Evolutionary conservation across 495 filamentous ascomycete species (phyloP).

Genomic region (Rusavskia elegans): DNA sequence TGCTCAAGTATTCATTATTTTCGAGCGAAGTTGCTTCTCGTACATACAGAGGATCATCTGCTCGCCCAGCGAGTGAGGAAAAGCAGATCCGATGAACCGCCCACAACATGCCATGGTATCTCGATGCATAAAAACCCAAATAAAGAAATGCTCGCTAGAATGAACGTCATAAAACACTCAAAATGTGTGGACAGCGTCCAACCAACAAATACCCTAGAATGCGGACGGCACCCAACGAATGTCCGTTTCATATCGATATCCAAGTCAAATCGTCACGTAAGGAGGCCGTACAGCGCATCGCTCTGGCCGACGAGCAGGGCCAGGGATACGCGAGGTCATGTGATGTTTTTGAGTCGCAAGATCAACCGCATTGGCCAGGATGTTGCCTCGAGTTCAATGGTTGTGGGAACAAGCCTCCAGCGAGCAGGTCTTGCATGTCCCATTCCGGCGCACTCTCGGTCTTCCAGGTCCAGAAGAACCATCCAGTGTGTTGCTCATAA

Average conservation of each 20-base stretch:
- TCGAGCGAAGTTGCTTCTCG: no score
- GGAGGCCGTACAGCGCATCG: no score
- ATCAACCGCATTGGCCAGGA: slow-evolving; percentile 27
- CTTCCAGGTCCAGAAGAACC: slow-evolving; percentile 79
- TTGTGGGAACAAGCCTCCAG: slow-evolving; percentile 44
- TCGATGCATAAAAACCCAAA: background rate
- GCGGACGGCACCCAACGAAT: background rate
- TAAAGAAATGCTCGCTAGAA: background rate
- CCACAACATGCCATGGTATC: background rate
- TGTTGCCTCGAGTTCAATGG: slow-evolving; percentile 35
- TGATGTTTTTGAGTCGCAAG: background rate
- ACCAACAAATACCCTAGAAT: background rate
- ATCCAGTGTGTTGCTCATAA: slow-evolving; percentile 50
- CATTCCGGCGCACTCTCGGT: slow-evolving; percentile 79
- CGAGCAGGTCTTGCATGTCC: slow-evolving; percentile 56
- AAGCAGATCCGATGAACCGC: background rate
- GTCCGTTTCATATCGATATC: background rate
- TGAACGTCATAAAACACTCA: background rate
- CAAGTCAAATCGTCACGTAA: background rate
- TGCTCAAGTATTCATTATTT: no score
- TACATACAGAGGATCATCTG: background rate
- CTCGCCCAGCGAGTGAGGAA: background rate
- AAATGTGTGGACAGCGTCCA: background rate
- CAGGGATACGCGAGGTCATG: background rate
- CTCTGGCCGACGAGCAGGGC: no score